phyloP scores from a whole-genome alignment of 768 basidiomycete genomes.

The Paxillus rubicundulus region DNA sequence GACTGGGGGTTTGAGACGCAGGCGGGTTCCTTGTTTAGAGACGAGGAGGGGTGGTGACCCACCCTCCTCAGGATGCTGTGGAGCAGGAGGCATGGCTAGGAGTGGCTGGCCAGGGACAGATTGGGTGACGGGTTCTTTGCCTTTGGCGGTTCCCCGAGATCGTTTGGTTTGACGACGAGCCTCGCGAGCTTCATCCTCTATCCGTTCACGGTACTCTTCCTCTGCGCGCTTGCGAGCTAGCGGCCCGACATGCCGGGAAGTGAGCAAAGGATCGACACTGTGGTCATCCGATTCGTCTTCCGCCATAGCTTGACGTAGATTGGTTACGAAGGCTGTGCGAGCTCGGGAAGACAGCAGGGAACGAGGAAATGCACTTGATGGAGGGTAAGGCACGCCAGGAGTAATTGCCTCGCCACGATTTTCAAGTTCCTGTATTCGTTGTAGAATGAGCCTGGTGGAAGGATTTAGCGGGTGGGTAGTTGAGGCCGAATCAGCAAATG shows the following conservation, averaged over 20 bases:
- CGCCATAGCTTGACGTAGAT: conserved; percentile 46
- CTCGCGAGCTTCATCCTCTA: conserved; percentile 48
- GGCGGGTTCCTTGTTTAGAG: conserved; percentile 45
- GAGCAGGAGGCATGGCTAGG: conserved; percentile 24
- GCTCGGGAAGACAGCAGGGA: conserved; percentile 42
- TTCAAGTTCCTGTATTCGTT: conserved; percentile 64
- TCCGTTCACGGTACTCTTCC: conserved; percentile 39
- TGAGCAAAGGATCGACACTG: conserved; percentile 42
- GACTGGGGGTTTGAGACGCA: conserved; percentile 48
- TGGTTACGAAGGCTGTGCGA: conserved; percentile 44
- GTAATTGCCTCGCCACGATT: conserved; percentile 33
- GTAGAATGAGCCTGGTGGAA: conserved; percentile 45
- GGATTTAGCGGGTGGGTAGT: conserved; percentile 8
- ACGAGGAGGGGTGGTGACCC: conserved; percentile 36
- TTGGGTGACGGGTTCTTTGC: conserved; percentile 33
- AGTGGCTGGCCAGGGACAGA: conserved; percentile 24
- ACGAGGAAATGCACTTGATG: conserved; percentile 49
- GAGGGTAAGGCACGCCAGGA: conserved; percentile 35
- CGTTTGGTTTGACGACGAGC: conserved; percentile 35
- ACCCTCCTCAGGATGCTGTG: conserved; percentile 17
- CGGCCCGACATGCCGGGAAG: conserved; percentile 46
- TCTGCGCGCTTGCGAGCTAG: conserved; percentile 43
- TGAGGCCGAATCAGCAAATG: background rate
- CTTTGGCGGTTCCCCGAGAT: conserved; percentile 36
- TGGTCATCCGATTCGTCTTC: conserved; percentile 47